These are phyloP conservation scores for Hymenoscyphus fructigenus DNA, from an alignment of 2,329 filamentous ascomycete species.

Conservation along the genomic window DNA sequence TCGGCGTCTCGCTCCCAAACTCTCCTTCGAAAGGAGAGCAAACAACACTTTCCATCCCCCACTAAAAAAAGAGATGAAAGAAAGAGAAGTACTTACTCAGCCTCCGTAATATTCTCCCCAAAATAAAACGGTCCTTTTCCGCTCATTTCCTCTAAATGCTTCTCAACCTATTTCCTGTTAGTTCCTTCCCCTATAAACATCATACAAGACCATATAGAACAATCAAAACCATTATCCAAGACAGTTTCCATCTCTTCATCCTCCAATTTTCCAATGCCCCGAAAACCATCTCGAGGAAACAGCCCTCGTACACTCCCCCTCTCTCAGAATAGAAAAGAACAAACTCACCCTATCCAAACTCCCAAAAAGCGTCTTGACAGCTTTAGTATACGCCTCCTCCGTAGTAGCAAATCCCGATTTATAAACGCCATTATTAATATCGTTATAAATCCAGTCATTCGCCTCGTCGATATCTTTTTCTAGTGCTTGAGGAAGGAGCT, in stretches of 20 bases:
- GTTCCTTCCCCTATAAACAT: too few species aligned
- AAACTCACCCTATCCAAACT: conserved; percentile 60
- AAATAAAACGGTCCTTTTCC: conserved; percentile 71
- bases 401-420: conserved; percentile 82
- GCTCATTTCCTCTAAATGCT: conserved; percentile 53
- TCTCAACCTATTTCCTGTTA: conserved; percentile 52
- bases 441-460: conserved; percentile 78
- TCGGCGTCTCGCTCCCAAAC: neutral
- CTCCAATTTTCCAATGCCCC: too few species aligned
- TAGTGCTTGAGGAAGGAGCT: conserved; percentile 68
- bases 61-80: neutral
- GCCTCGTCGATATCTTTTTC: conserved; percentile 67
- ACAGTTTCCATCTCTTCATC: too few species aligned
- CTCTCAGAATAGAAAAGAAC: too few species aligned
- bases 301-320: too few species aligned
- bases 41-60: neutral
- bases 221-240: too few species aligned
- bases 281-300: too few species aligned
- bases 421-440: conserved; percentile 71
- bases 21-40: too few species aligned
- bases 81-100: conserved; percentile 47
- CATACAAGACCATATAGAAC: too few species aligned
- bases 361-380: conserved; percentile 69
- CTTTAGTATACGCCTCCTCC: conserved; percentile 77
- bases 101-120: conserved; percentile 74